A percentile compares a stretch with the other conserved stretches of the same genome.
Conservation (phyloP, 257 asterid genomes). For the Ophiorrhiza pumila region DNA sequence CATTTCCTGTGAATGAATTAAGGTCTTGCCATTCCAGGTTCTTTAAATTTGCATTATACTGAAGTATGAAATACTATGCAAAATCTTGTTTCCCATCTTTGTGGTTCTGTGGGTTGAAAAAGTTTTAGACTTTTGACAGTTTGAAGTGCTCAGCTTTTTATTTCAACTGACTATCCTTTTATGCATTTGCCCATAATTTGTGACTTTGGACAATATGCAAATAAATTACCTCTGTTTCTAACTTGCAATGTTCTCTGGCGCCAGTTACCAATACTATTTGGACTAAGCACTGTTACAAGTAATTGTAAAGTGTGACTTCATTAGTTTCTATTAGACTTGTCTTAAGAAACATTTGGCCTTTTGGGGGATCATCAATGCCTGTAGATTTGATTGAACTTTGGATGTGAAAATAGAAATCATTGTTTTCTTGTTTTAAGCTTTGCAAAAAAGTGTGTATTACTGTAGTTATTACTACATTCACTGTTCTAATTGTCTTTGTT, state of each 20-base stretch:
- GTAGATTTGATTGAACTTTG: not conserved
- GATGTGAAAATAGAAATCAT: not conserved
- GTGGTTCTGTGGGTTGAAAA: not conserved
- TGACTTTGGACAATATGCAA: not conserved
- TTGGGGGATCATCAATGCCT: not conserved
- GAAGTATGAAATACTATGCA: no score
- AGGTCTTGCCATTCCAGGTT: not conserved
- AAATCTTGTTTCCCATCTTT: not conserved
- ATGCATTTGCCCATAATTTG: not conserved
- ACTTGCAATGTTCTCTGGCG: not conserved
- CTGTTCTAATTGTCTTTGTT: not conserved
- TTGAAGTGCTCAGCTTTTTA: no score
- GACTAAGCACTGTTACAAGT: not conserved
- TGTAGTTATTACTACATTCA: not conserved
- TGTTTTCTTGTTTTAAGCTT: not conserved
- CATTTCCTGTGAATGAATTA: not conserved
- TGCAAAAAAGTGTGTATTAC: not conserved
- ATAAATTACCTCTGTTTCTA: not conserved
- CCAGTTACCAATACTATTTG: not conserved
- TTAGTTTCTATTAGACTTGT: slow-evolving; percentile 3
- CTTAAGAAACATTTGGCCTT: not conserved
- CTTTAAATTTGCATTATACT: not conserved
- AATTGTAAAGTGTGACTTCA: not conserved
- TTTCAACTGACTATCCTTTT: not conserved
- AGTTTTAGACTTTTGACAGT: not conserved